Base-by-base conservation (phyloP, 78 protist genomes). In the Dictyostelium citrinum region DNA sequence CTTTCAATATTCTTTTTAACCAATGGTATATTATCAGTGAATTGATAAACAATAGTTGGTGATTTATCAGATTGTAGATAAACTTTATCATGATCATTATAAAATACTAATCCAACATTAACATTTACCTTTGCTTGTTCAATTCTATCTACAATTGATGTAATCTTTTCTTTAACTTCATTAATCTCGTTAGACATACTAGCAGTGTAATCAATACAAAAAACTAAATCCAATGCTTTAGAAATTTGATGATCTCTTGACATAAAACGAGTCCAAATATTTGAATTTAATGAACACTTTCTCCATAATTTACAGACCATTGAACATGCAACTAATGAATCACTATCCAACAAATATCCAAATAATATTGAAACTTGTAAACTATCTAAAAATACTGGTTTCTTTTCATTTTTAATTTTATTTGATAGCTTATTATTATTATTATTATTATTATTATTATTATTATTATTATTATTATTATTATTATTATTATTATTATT, bases 221-320 rank as follows among this genome's bases (percentile, higher is more conserved):
- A 67, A 1, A 88, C 93, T 31, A 88, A 49, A 33, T 88, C 93
- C 37, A 88, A 39, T 7, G 80, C 10, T 37, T 75, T 27, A 11
- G 55, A 76, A 2, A 10, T 9, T 14, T n/a, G 68, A 20, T 55
- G n/a, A 6, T 49, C 43, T 16, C 17, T 35, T 33, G 37, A 27
- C 77, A 88, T 76, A 41, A 88, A 88, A 35, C 68, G 67, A 7
- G 85, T 78, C 93, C 93, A 88, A 31, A 61, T 51, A 24, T 58
- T 58, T 27, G 93, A 61, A 68, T 88, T 78, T 16, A 88, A 24
- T 43, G 93, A 43, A n/a, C 51, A 35, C 24, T 78, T 76, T 76
- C 93, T 76, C 93, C 93, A 88, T 17, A 78, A 27, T 24, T 68
- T 77, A 17, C 58, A 68, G 20, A 88, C 93, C 67, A 27, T 41